These are phyloP conservation scores for Pyronema domesticum DNA, from an alignment of 495 filamentous ascomycete species.

Conservation along the genomic window DNA sequence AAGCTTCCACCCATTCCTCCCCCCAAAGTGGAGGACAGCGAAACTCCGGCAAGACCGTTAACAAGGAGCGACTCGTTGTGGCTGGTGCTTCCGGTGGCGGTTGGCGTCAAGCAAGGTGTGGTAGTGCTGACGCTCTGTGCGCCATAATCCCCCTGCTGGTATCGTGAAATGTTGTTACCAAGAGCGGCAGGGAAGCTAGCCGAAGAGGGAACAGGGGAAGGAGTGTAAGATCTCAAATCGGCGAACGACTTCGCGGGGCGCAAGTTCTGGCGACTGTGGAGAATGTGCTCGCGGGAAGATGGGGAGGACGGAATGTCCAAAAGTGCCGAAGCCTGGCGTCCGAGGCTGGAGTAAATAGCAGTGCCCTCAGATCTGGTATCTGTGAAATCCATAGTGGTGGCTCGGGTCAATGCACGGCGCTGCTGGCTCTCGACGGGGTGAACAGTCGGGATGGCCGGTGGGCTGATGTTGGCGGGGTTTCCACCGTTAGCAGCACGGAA, in stretches of 20 bases:
- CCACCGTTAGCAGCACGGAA: slow-evolving; percentile 39
- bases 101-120: slow-evolving; percentile 61
- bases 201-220: slow-evolving; percentile 77
- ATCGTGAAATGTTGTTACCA: slow-evolving; percentile 45
- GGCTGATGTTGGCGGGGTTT: slow-evolving; percentile 38
- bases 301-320: slow-evolving; percentile 75
- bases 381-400: slow-evolving; percentile 95
- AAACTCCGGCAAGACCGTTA: slow-evolving; percentile 48
- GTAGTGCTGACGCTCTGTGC: slow-evolving; percentile 43
- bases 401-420: slow-evolving; percentile 69
- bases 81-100: slow-evolving; percentile 45
- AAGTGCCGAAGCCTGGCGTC: slow-evolving; percentile 56
- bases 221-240: slow-evolving; percentile 84
- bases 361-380: slow-evolving; percentile 59
- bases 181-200: slow-evolving; percentile 67
- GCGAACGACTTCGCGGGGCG: slow-evolving; percentile 93
- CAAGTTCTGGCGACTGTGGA: slow-evolving; percentile 53
- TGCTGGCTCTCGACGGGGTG: slow-evolving; percentile 50
- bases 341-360: slow-evolving; percentile 53
- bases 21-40: slow-evolving; percentile 28
- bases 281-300: slow-evolving; percentile 34
- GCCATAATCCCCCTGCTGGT: slow-evolving; percentile 40
- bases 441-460: slow-evolving; percentile 41
- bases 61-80: slow-evolving; percentile 50
- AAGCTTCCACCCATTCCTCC: slow-evolving; percentile 36